A percentile compares a stretch with the other conserved stretches of the same genome.
Conservation (phyloP, 345 rosid species). For the Salix udensis region DNA sequence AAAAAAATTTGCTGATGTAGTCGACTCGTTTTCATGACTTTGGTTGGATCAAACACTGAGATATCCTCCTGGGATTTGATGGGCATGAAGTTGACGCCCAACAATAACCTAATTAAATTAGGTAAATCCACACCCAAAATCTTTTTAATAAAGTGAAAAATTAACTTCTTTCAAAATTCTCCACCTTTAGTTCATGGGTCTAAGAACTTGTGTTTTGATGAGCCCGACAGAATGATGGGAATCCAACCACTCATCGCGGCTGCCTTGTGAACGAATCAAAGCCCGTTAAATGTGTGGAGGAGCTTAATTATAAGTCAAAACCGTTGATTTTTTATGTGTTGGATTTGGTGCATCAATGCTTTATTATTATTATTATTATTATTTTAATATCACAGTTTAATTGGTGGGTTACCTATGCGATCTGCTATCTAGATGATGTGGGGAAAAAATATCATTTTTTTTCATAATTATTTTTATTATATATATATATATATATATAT, state of each 20-base stretch:
- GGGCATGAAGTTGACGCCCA: slow-evolving; percentile 1
- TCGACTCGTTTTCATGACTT: neutral
- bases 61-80: neutral
- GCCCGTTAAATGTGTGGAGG: neutral
- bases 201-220: neutral
- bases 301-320: neutral
- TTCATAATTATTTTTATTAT: too few species aligned
- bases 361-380: too few species aligned
- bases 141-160: neutral
- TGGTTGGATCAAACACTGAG: neutral
- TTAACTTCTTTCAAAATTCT: neutral
- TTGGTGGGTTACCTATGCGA: too few species aligned
- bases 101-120: slow-evolving; percentile 6
- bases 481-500: too few species aligned
- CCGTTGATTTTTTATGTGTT: neutral
- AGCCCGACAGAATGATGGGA: neutral
- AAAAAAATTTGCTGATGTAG: too few species aligned
- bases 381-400: too few species aligned
- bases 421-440: too few species aligned
- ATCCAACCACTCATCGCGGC: neutral
- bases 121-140: neutral
- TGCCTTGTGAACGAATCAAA: neutral
- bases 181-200: neutral
- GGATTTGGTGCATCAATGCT: neutral
- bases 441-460: too few species aligned